phyloP scores from a whole-genome alignment of 192 early-diverging fungal genomes.

The Podila horticola region DNA sequence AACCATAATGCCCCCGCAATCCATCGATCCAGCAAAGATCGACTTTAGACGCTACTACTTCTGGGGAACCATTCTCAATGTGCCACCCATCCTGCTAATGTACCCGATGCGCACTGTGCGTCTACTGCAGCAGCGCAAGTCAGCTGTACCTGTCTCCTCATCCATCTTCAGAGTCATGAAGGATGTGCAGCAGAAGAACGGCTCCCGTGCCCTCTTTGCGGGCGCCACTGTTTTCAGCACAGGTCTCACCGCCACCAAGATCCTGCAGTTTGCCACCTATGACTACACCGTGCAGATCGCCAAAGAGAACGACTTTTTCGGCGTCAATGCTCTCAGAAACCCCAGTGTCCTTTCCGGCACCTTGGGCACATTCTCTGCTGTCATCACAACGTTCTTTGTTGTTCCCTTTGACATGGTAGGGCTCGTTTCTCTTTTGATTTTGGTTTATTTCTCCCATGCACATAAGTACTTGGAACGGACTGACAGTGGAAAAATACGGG shows the following conservation, averaged over 20 bases:
- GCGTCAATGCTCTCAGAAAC: conserved; percentile 18
- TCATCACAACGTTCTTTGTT: conserved; percentile 45
- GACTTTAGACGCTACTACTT: conserved; percentile 52
- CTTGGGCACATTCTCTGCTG: conserved; percentile 48
- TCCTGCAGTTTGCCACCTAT: conserved; percentile 53
- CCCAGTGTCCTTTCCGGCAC: conserved; percentile 25
- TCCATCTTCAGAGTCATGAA: conserved; percentile 51
- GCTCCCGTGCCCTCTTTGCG: conserved; percentile 41
- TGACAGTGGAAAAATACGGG: not conserved
- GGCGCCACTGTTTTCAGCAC: conserved; percentile 48
- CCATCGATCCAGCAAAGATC: conserved; percentile 35
- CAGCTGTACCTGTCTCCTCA: conserved; percentile 44
- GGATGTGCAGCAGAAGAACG: conserved; percentile 45
- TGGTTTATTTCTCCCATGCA: not conserved
- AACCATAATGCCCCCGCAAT: conserved; percentile 33
- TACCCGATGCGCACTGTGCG: conserved; percentile 55
- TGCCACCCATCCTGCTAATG: conserved; percentile 48
- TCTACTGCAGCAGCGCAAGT: conserved; percentile 46
- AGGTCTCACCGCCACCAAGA: conserved; percentile 42
- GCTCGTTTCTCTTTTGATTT: not conserved
- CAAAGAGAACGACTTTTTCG: conserved; percentile 32
- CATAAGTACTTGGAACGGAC: not conserved
- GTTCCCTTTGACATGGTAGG: conserved; percentile 54
- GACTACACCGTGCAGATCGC: conserved; percentile 33
- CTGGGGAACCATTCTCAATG: conserved; percentile 52